Percentiles rank a stretch among this genome's conserved stretches.
Evolutionary conservation across 192 early-diverging fungal species (phyloP).

Genomic region (Kappamyces sp.): DNA sequence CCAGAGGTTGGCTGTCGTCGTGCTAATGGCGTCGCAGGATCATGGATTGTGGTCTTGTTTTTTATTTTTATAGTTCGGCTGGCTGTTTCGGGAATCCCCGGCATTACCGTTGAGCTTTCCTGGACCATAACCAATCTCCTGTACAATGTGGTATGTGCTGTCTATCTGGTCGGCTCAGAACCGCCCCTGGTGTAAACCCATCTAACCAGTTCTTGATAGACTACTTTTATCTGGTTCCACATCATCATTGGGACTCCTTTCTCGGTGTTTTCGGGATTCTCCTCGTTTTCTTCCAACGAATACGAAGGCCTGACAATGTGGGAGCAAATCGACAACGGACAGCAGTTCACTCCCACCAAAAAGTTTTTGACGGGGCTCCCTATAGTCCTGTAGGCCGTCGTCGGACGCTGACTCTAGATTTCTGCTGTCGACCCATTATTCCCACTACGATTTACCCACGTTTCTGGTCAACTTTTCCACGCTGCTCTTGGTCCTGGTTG

Average conservation of each 20-base stretch:
- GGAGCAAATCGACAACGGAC: slow-evolving; percentile 98
- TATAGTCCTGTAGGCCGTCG: slow-evolving; percentile 76
- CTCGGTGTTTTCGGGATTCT: slow-evolving; percentile 65
- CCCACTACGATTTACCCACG: slow-evolving; percentile 85
- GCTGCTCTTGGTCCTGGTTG: slow-evolving; percentile 75
- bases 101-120: slow-evolving; percentile 81
- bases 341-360: slow-evolving; percentile 95
- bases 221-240: slow-evolving; percentile 97
- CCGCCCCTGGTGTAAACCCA: background rate
- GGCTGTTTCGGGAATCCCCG: slow-evolving; percentile 78
- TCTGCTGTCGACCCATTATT: slow-evolving; percentile 90
- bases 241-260: slow-evolving; percentile 95
- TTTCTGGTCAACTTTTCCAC: slow-evolving; percentile 88
- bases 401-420: slow-evolving; percentile 50
- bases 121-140: slow-evolving; percentile 95
- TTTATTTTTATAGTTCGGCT: slow-evolving; percentile 74
- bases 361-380: slow-evolving; percentile 96
- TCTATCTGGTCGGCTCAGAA: background rate
- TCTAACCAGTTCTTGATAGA: slow-evolving; percentile 38
- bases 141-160: slow-evolving; percentile 74
- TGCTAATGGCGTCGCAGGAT: slow-evolving; percentile 52
- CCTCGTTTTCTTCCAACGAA: slow-evolving; percentile 44
- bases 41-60: slow-evolving; percentile 84
- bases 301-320: slow-evolving; percentile 91
- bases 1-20: slow-evolving; percentile 18